Evolutionary conservation across 2,329 filamentous ascomycete species (phyloP), one percentile per base, ranked within the genome.

Genomic region (Bipolaris oryzae): DNA sequence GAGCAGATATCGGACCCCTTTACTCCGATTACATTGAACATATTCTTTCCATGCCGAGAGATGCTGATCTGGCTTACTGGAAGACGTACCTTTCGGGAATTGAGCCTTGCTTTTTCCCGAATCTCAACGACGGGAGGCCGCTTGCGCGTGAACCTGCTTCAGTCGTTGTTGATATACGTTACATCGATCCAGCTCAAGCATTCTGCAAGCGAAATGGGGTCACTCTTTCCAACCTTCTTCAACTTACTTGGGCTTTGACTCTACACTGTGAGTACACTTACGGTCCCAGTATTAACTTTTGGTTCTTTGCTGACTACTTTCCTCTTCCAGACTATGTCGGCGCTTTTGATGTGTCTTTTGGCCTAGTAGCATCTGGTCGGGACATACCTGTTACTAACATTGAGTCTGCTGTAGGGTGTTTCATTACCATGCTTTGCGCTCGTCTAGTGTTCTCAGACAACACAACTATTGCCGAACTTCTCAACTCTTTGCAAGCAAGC

Each of bases 371-470:
- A 3, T 82, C 82, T 0, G 84, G 84, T 1, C 76, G 84, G 13
- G 83, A 86, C 57, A 76, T 80, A 3, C 78, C 81, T 1, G 73
- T 86, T 0, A 70, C 76, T 2, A 77, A 78, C 0, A 80, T 85
- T 10, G 75, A 80, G 2, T 74, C 80, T 2, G 78, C 82, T 1
- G 77, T 82, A 10, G 84, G 84, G 0, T 76, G 79, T 9, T 82
- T 85, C 45, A 81, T 85, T 56, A 84, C 84, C 51, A 84, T 85
- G 78, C 76, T 86, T 2, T 79, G 83, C 43, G 84, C 79, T 55
- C 78, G 80, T 5, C 73, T 84, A 3, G 66, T 74, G 53, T 61
- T 81, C 67, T 53, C 70, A 45, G 51, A 71, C 63, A 52, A 75
- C 43, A 51, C 74, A 65, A 43, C 68, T 11, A 65, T 84, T 9